phyloP scores from a whole-genome alignment of 805 yeast species.

The Wickerhamomyces queroliae region DNA sequence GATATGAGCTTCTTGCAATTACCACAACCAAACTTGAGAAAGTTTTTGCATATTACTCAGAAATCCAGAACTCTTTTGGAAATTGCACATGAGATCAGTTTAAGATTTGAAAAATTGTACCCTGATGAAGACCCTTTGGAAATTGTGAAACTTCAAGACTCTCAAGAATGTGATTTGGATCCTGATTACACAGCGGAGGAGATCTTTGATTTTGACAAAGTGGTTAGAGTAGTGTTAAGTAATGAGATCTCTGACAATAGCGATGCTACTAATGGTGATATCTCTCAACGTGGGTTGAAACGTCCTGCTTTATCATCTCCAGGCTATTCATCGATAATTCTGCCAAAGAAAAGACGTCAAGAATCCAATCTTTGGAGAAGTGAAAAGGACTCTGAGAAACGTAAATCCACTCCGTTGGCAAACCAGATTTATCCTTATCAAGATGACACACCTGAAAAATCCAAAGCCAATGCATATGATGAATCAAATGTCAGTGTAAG shows the following conservation, averaged over 20 bases:
- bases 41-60: constrained; percentile 61
- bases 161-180: constrained; percentile 66
- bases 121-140: constrained; percentile 53
- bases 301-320: constrained; percentile 22
- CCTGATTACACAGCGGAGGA: constrained; percentile 67
- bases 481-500: constrained; percentile 15
- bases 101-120: constrained; percentile 55
- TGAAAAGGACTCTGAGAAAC: constrained; percentile 9
- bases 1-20: constrained; percentile 10
- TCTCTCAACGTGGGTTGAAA: constrained; percentile 4
- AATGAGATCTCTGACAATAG: constrained; percentile 29
- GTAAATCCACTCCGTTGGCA: constrained; percentile 34
- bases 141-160: constrained; percentile 62
- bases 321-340: constrained; percentile 13
- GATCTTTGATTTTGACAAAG: constrained; percentile 48
- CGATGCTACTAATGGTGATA: neutral
- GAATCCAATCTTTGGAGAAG: constrained; percentile 13
- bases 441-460: constrained; percentile 10
- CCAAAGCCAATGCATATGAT: constrained; percentile 8
- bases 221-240: constrained; percentile 39
- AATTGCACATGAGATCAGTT: constrained; percentile 48
- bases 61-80: constrained; percentile 39
- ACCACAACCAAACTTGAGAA: constrained; percentile 27
- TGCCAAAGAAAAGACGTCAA: constrained; percentile 22
- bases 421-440: constrained; percentile 31